Conservation (phyloP, 2,329 filamentous ascomycete genomes). For the Biscogniauxia sp. region DNA sequence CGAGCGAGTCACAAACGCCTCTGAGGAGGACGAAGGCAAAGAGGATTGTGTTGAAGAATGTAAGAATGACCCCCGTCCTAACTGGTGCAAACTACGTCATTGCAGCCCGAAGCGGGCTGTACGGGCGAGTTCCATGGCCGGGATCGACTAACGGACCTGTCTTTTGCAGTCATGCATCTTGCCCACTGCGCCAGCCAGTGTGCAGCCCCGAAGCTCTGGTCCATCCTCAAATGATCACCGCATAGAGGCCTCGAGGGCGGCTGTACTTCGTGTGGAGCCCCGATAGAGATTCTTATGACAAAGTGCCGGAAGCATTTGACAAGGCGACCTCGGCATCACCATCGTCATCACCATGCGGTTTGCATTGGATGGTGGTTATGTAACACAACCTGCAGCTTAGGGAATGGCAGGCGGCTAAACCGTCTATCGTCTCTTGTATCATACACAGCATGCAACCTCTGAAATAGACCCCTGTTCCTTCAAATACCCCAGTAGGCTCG, state of each 20-base stretch:
- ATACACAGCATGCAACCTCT: neutral
- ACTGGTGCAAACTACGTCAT: neutral
- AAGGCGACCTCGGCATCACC: constrained; percentile 2
- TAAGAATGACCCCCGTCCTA: constrained; percentile 51
- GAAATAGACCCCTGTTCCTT: neutral
- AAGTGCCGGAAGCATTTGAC: constrained; percentile 17
- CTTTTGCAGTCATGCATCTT: constrained; percentile 88
- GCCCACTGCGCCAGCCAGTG: constrained; percentile 91
- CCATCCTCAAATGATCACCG: constrained; percentile 75
- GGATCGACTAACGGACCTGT: neutral
- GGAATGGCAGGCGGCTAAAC: neutral
- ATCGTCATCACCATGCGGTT: constrained; percentile 5
- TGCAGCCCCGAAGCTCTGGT: constrained; percentile 94
- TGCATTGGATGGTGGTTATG: constrained; percentile 12
- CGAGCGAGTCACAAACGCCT: constrained; percentile 75
- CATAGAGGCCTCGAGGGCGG: constrained; percentile 13
- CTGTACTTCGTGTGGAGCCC: constrained; percentile 16
- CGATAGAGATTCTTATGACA: constrained; percentile 24
- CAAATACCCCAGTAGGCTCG: neutral
- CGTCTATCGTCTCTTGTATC: neutral
- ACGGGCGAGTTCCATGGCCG: neutral
- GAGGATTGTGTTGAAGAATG: constrained; percentile 99
- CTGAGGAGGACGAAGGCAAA: constrained; percentile 69
- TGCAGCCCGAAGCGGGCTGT: neutral
- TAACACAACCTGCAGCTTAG: constrained; percentile 24